These are phyloP conservation scores for Aspergillus haitiensis DNA, from an alignment of 495 filamentous ascomycete species.

Conservation along the genomic window DNA sequence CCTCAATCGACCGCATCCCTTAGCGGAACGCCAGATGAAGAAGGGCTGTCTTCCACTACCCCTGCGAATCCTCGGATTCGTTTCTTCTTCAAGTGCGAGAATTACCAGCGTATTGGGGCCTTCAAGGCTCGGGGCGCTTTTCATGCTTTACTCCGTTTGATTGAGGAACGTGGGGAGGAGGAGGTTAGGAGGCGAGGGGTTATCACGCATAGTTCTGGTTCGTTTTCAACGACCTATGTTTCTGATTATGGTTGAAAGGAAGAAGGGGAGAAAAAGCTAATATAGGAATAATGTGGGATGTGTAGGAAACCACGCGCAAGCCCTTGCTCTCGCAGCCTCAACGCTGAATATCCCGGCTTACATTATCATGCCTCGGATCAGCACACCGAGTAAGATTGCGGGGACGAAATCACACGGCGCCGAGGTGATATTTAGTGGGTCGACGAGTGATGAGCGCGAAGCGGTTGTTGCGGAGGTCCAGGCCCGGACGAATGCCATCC, in stretches of 20 bases:
- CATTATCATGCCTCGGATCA: slow-evolving; percentile 89
- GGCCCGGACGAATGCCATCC: slow-evolving; percentile 64
- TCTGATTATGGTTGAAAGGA: not conserved
- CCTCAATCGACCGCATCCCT: slow-evolving; percentile 57
- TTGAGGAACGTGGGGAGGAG: slow-evolving; percentile 59
- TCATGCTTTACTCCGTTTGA: slow-evolving; percentile 77
- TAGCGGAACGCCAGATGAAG: slow-evolving; percentile 53
- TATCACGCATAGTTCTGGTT: slow-evolving; percentile 89
- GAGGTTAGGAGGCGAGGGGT: slow-evolving; percentile 65
- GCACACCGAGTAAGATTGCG: slow-evolving; percentile 80
- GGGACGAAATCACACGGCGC: slow-evolving; percentile 76
- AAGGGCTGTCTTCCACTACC: slow-evolving; percentile 39
- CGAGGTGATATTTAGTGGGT: slow-evolving; percentile 77
- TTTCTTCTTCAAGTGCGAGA: slow-evolving; percentile 97
- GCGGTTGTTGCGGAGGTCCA: slow-evolving; percentile 68
- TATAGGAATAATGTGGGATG: no score
- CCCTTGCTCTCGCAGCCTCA: slow-evolving; percentile 80
- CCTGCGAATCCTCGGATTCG: slow-evolving; percentile 65
- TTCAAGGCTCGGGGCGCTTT: slow-evolving; percentile 94
- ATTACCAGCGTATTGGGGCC: slow-evolving; percentile 84
- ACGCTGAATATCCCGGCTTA: slow-evolving; percentile 65
- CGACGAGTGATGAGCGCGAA: slow-evolving; percentile 78
- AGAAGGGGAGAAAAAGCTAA: slow-evolving; percentile 13
- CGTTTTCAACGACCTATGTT: not conserved
- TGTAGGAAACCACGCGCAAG: slow-evolving; percentile 92